A percentile compares a stretch with the other conserved stretches of the same genome.
Conservation (phyloP, 345 rosid genomes). For the Trapa incisa region DNA sequence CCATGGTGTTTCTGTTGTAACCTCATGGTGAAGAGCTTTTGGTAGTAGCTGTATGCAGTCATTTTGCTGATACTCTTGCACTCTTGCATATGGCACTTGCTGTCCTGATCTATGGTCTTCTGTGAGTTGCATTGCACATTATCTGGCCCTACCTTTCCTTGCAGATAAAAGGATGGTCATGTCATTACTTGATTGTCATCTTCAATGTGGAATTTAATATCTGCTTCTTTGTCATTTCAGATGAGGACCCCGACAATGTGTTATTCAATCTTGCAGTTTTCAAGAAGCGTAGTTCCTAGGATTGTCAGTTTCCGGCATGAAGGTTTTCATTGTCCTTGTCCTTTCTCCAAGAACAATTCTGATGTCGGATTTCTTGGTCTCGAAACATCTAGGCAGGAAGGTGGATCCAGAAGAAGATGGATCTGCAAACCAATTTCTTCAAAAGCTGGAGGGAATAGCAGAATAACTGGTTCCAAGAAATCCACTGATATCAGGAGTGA, state of each 20-base stretch:
- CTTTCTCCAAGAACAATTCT: constrained; percentile 17
- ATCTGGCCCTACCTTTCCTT: neutral
- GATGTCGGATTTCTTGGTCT: constrained; percentile 25
- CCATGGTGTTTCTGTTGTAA: neutral
- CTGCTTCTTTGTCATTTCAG: constrained; percentile 16
- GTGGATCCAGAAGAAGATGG: constrained; percentile 48
- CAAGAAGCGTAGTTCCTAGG: constrained; percentile 37
- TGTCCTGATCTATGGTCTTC: neutral
- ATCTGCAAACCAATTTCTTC: constrained; percentile 40
- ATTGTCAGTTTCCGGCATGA: constrained; percentile 35
- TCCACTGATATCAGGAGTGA: constrained; percentile 22
- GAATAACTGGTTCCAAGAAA: constrained; percentile 21
- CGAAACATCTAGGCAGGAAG: constrained; percentile 34
- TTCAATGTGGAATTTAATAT: constrained; percentile 1
- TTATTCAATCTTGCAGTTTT: constrained; percentile 49
- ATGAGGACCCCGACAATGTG: constrained; percentile 44
- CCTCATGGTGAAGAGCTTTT: neutral
- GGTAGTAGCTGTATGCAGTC: neutral
- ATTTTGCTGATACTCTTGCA: neutral
- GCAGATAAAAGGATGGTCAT: constrained; percentile 2
- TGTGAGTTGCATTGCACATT: neutral
- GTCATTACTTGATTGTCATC: constrained; percentile 4
- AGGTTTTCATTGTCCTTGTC: constrained; percentile 25
- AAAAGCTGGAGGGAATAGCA: constrained; percentile 24
- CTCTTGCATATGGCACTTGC: neutral